Percentiles rank a stretch among this genome's conserved stretches.
Conservation (phyloP, 495 filamentous ascomycete genomes). For the Penicillium riverlandense region DNA sequence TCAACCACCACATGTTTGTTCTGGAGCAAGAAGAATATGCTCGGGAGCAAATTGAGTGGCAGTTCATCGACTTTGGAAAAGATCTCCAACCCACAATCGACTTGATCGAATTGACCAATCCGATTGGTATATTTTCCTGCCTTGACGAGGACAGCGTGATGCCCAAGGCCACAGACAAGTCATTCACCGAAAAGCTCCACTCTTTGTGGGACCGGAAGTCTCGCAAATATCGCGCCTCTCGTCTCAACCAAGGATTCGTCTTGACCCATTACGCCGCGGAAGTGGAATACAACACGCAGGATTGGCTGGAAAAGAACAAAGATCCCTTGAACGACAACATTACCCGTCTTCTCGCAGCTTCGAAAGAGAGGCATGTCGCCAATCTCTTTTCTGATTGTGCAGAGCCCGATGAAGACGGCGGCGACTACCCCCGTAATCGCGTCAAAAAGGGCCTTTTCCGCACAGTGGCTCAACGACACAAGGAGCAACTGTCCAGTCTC, state of each 20-base stretch:
- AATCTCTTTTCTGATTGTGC: constrained; percentile 82
- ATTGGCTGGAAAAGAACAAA: constrained; percentile 99
- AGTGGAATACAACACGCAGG: constrained; percentile 91
- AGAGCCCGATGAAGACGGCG: constrained; percentile 63
- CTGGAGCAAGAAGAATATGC: constrained; percentile 99
- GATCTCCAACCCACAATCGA: constrained; percentile 98
- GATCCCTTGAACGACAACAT: constrained; percentile 97
- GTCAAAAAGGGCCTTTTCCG: constrained; percentile 98
- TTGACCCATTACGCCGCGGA: constrained; percentile 98
- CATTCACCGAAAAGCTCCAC: constrained; percentile 96
- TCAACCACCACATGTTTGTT: constrained; percentile 99
- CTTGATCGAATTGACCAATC: constrained; percentile 90
- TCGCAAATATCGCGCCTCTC: constrained; percentile 81
- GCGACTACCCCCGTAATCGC: constrained; percentile 60
- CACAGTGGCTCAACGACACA: constrained; percentile 94
- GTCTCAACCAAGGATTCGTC: constrained; percentile 87
- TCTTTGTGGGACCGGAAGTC: constrained; percentile 95
- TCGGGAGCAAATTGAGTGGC: constrained; percentile 97
- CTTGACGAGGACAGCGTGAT: constrained; percentile 98
- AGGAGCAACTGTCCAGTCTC: constrained; percentile 88
- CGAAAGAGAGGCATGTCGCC: constrained; percentile 74
- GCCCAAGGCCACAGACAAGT: constrained; percentile 96
- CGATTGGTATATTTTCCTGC: constrained; percentile 98
- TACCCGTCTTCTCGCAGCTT: constrained; percentile 77
- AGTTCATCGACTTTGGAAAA: constrained; percentile 98